Evolutionary conservation across 129 eudicot genomes (phyloP).

Genomic region (Helianthus annuus): HanXRQr2.0-SUNRISE NC_035448.2:118536077-118536576

Average conservation of each 20-base stretch:
- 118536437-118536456: slow-evolving; percentile 90
- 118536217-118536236: no score
- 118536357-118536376: slow-evolving; percentile 74
- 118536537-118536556: slow-evolving; percentile 69
- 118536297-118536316: background rate
- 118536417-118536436: slow-evolving; percentile 86
- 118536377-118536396: slow-evolving; percentile 75
- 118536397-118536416: slow-evolving; percentile 80
- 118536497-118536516: slow-evolving; percentile 92
- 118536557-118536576: slow-evolving; percentile 62
- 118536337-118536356: slow-evolving; percentile 92
- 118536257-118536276: no score
- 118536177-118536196: no score
- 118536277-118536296: background rate
- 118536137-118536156: no score
- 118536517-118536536: slow-evolving; percentile 87
- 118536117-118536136: no score
- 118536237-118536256: no score
- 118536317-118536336: background rate
- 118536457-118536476: slow-evolving; percentile 98
- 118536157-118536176: no score
- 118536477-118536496: slow-evolving; percentile 79
- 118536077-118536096: no score
- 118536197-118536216: no score
- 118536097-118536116: no score